Evolutionary conservation across 441 rosid genomes (phyloP), one percentile per base, ranked within the genome.

Genomic region (Gossypium davidsonii): DNA sequence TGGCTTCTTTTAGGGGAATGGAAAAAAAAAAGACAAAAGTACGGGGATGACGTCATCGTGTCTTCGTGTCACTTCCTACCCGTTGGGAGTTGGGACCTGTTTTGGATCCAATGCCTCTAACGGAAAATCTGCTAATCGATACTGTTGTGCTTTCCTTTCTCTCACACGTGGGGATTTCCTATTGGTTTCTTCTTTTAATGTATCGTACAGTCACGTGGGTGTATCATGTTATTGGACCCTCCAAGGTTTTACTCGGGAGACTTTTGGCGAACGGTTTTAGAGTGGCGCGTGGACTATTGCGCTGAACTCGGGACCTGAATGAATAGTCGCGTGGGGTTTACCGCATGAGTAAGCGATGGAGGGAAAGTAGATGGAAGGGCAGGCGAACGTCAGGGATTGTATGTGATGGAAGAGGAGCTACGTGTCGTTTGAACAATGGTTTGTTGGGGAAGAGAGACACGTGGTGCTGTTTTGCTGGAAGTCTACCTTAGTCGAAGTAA

Each of bases 21-120:
- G 0, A 2, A 12, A 9, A 2, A 62, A 17, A 39, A 62, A 3
- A 2, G 1, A 4, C 39, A 34, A 34, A 34, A 34, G 55, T 71
- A 23, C 51, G 15, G 14, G n/a, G 25, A 71, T 34, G 74, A 57
- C 65, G 53, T 26, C 53, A 37, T 0, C 9, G 15, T 26, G 7
- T 15, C 10, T 42, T 65, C 17, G 20, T 57, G 53, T 71, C n/a
- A n/a, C 15, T 21, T 23, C 8, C 6, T 18, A 0, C 2, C 63
- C 49, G 63, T 37, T 37, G 1, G 34, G 52, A 21, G 60, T 56
- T 55, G 59, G 25, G 12, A 20, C 52, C 21, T 31, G 31, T 18
- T 71, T 44, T 15, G 52, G 74, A 57, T 42, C 56, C 55, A 57
- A 20, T 57, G 39, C 25, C 65, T 21, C 10, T 21, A 63, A 71